Conservation (phyloP, 1,284 basidiomycete species). For the Puccinia sorghi region DNA sequence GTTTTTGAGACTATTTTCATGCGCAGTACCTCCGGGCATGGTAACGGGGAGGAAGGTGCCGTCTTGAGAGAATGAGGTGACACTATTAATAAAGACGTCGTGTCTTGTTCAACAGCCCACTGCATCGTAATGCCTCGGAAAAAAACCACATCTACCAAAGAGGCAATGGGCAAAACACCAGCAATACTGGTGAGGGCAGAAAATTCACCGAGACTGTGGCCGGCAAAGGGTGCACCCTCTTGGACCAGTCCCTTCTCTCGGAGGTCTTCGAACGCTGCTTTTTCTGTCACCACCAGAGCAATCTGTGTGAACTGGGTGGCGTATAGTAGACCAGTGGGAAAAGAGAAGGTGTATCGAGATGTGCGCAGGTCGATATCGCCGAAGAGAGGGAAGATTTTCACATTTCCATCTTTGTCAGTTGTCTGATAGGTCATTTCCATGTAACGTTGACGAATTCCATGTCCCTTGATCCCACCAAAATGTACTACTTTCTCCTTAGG, state of each 20-base stretch:
- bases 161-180: slow-evolving; percentile 88
- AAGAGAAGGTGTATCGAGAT: slow-evolving; percentile 93
- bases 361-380: slow-evolving; percentile 78
- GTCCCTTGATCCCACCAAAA: slow-evolving; percentile 98
- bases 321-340: slow-evolving; percentile 89
- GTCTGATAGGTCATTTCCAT: slow-evolving; percentile 99
- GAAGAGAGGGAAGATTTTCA: slow-evolving; percentile 91
- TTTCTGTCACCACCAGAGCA: slow-evolving; percentile 93
- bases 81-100: slow-evolving; percentile 90
- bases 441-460: slow-evolving; percentile 94
- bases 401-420: slow-evolving; percentile 75
- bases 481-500: slow-evolving; percentile 97
- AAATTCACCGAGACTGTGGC: slow-evolving; percentile 97
- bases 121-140: slow-evolving; percentile 99
- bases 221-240: slow-evolving; percentile 86
- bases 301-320: slow-evolving; percentile 99
- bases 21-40: slow-evolving; percentile 83
- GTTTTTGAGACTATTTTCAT: slow-evolving; percentile 74
- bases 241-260: slow-evolving; percentile 92
- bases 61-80: slow-evolving; percentile 68
- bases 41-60: slow-evolving; percentile 66
- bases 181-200: slow-evolving; percentile 96
- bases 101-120: slow-evolving; percentile 92
- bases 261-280: slow-evolving; percentile 97
- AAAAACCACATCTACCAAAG: slow-evolving; percentile 97